Evolutionary conservation across 352 stramenopile genomes (phyloP), one percentile per base, ranked within the genome.

Genomic region (Globisporangium nodosum): DNA sequence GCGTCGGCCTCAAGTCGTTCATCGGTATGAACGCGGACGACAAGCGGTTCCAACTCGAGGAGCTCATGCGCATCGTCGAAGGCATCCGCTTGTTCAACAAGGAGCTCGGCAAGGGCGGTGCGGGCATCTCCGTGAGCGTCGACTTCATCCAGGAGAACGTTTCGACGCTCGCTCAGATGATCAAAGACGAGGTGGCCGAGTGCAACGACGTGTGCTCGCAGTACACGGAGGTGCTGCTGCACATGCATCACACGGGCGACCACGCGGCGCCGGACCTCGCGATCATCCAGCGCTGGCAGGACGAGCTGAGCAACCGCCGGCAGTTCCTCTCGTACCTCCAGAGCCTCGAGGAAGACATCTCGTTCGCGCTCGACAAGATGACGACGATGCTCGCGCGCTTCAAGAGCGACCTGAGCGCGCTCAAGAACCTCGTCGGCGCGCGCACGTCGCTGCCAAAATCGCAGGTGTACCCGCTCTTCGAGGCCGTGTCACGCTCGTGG

Each of bases 71-170:
- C 20, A 97, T 98, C 60, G 90, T 98, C 15, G 73, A 94, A 16
- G 91, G 93, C 15, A 98, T 98, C 58, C 90, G 93, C 1, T 60
- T 98, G 24, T 98, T 97, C 67, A 98, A 98, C 70, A 89, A 89
- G 35, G 79, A 94, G 57, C 58, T 92, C 24, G 88, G 89, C 37
- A 96, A 96, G 61, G 88, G 87, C 30, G 90, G 87, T 37, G 79
- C 81, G 0, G 90, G 88, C 5, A 92, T 97, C 35, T 33, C 76
- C 13, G 69, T 88, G n/a, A 78, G 65, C 7, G 66, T 85, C 15
- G 74, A 74, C 47, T 71, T 72, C 18, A 85, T 92, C 58, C 63
- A 88, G 52, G 73, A 87, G 13, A 78, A 81, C 35, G 69, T 85
- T 21, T 53, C 60, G 18, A 57, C 63, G 7, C 64, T 89, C 37